These are phyloP conservation scores for Amanita phalloides DNA, from an alignment of 768 basidiomycete species.

Conservation along the genomic window DNA sequence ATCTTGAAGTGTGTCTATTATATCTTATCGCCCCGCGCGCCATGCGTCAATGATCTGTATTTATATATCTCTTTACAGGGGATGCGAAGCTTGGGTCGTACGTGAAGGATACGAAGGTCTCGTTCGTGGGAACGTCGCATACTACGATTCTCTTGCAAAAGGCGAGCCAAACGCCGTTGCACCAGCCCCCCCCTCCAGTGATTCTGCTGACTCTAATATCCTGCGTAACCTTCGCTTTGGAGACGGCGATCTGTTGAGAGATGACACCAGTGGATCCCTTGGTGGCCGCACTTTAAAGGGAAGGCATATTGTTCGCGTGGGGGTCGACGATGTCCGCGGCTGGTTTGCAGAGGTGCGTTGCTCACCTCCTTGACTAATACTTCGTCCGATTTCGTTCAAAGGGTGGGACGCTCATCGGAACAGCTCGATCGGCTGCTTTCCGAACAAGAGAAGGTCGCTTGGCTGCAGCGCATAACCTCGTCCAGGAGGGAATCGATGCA, in stretches of 20 bases:
- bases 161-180: slow-evolving; percentile 4
- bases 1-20: slow-evolving; percentile 64
- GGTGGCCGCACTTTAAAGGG: slow-evolving; percentile 74
- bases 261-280: slow-evolving; percentile 71
- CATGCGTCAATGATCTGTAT: not conserved
- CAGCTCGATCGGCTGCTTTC: slow-evolving; percentile 77
- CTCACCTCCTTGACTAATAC: not conserved
- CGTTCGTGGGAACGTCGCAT: slow-evolving; percentile 74
- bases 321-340: slow-evolving; percentile 96
- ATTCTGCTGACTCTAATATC: slow-evolving; percentile 8
- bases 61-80: slow-evolving; percentile 34
- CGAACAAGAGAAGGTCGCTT: slow-evolving; percentile 81
- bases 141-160: slow-evolving; percentile 9
- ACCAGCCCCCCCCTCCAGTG: not conserved
- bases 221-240: slow-evolving; percentile 68
- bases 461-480: slow-evolving; percentile 82
- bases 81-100: slow-evolving; percentile 92
- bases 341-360: slow-evolving; percentile 79
- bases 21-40: not conserved
- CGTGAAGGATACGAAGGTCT: slow-evolving; percentile 98
- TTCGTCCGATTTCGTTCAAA: slow-evolving; percentile 16
- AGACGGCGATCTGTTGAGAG: slow-evolving; percentile 63
- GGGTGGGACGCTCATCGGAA: slow-evolving; percentile 96
- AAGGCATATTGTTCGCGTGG: slow-evolving; percentile 87
- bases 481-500: slow-evolving; percentile 96